Base-by-base conservation (phyloP, 805 yeast genomes). In the Zygotorulaspora sp. region DNA sequence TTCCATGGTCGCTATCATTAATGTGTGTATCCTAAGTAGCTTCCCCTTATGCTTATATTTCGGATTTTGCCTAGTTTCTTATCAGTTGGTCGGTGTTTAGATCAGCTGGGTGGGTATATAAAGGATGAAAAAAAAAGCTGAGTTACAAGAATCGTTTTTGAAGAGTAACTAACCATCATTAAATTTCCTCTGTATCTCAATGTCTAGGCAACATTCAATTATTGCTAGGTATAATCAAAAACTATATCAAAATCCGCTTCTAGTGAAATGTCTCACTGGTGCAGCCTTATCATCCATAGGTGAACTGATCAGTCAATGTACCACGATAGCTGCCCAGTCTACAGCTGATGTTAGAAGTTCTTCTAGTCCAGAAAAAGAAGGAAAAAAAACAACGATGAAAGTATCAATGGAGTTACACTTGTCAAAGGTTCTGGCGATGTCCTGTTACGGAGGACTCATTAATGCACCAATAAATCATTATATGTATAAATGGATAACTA, bases 381-480 rank as follows among this genome's bases (percentile, higher is more conserved):
- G 10, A 8, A 8, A 12, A 13, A 20, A 36, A 13, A 36, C 35
- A 17, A n/a, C n/a, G n/a, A n/a, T n/a, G n/a, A 35, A 32, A 28
- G 11, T 48, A 23, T 28, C 41, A 6, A 33, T 28, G 7, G 41
- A 32, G 28, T 40, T 44, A 21, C 35, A 43, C 35, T 33, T 40
- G 17, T 30, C 32, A 13, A 47, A 45, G 25, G 23, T 47, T 13
- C 32, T 49, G 10, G 23, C 41, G 7, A 49, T 51, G 55, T 35
- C 45, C 16, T 38, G 49, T 32, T 51, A 49, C 30, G 55, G 55
- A 4, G 55, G 52, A 11, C 27, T 42, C 5, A 40, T 51, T 17
- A 51, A 49, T 35, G 52, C 55, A 8, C 52, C 55, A n/a, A 47
- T 51, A 24, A 51, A 47, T 26, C 55, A 51, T 32, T 51, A 34